Percentiles rank a stretch among this genome's conserved stretches.
Evolutionary conservation across 2,329 filamentous ascomycete genomes (phyloP).

Genomic region (Chaetomiaceae sp.): DNA sequence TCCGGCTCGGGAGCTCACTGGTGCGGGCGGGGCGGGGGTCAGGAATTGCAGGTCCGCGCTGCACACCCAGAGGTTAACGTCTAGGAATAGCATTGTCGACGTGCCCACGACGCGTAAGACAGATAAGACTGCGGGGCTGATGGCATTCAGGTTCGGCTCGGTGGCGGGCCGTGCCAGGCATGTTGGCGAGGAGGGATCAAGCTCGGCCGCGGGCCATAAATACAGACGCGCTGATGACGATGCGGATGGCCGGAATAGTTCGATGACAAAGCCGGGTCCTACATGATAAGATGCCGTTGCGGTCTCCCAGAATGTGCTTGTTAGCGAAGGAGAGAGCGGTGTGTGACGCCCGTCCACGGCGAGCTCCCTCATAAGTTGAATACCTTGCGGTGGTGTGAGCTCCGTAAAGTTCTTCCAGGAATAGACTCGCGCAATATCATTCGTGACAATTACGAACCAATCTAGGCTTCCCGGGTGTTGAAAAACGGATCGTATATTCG

Average conservation of each 20-base stretch:
- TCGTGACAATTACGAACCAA: constrained; percentile 12
- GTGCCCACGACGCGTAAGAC: constrained; percentile 17
- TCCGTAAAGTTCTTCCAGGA: constrained; percentile 18
- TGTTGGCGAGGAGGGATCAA: constrained; percentile 1
- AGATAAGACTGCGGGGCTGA: constrained; percentile 8
- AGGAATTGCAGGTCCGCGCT: constrained; percentile 24
- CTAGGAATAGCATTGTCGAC: constrained; percentile 26
- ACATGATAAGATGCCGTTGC: constrained; percentile 5
- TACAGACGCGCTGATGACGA: background rate
- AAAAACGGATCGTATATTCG: background rate
- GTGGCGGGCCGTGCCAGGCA: constrained; percentile 1
- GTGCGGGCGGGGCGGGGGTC: background rate
- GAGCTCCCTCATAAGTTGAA: background rate
- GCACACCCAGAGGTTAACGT: constrained; percentile 29
- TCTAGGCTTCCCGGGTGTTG: constrained; percentile 17
- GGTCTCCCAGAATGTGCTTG: too few species aligned
- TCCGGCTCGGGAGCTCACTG: too few species aligned
- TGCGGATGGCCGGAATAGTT: background rate
- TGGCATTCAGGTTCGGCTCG: constrained; percentile 12
- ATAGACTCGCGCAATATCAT: constrained; percentile 10
- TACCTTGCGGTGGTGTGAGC: constrained; percentile 9
- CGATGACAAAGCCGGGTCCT: constrained; percentile 10
- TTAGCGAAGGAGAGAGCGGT: too few species aligned
- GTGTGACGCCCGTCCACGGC: background rate
- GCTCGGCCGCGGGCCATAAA: constrained; percentile 10